phyloP scores from a whole-genome alignment of 1,284 basidiomycete genomes.

The Austroboletus niveus region DNA sequence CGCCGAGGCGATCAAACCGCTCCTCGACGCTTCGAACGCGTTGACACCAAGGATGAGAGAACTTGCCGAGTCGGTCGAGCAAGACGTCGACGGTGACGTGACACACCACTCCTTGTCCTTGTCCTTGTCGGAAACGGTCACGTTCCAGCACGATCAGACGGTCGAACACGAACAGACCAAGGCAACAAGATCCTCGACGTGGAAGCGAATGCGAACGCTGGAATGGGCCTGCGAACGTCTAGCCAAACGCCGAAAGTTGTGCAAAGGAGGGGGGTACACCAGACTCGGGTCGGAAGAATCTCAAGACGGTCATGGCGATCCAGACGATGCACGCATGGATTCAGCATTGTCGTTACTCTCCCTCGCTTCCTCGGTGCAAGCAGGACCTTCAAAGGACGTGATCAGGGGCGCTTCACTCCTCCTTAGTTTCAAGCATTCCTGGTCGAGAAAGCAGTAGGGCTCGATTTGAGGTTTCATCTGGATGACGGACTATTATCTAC shows the following conservation, averaged over 20 bases:
- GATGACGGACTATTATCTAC: slow-evolving; percentile 17
- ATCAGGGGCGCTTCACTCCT: slow-evolving; percentile 42
- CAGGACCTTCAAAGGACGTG: slow-evolving; percentile 33
- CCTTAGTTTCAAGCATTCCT: slow-evolving; percentile 39
- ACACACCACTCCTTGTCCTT: background rate
- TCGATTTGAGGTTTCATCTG: slow-evolving; percentile 18
- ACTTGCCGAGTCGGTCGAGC: background rate
- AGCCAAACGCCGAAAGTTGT: slow-evolving; percentile 35
- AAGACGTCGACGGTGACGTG: too few relatives aligned
- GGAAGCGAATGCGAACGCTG: slow-evolving; percentile 33
- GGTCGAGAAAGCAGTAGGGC: slow-evolving; percentile 19
- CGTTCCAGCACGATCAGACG: background rate
- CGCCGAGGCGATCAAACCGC: slow-evolving; percentile 20
- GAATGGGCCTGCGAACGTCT: slow-evolving; percentile 48
- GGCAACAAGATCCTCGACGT: slow-evolving; percentile 3
- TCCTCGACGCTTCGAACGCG: slow-evolving; percentile 19
- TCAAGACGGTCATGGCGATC: slow-evolving; percentile 1
- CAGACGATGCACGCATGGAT: slow-evolving; percentile 12
- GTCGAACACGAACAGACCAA: slow-evolving; percentile 9
- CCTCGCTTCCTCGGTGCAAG: slow-evolving; percentile 18
- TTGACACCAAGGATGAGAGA: slow-evolving; percentile 10
- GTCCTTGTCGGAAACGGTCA: background rate
- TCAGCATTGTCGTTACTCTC: slow-evolving; percentile 33
- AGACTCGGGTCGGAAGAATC: slow-evolving; percentile 17
- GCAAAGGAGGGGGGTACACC: slow-evolving; percentile 11